Evolutionary conservation across 805 yeast species (phyloP).

Genomic region (Sugiyamaella qingdaonensis): DNA sequence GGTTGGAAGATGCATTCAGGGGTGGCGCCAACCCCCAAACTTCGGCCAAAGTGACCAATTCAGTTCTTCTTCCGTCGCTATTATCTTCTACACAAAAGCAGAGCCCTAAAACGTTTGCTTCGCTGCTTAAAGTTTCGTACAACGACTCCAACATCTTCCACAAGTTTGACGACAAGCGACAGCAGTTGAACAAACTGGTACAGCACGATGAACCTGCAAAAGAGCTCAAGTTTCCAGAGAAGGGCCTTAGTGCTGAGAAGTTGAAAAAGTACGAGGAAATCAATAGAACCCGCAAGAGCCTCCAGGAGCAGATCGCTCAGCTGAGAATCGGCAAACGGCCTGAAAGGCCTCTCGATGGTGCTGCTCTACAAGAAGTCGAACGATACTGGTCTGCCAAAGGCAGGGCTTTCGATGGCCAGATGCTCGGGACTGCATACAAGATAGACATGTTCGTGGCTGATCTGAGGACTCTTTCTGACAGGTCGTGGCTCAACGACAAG

Average conservation of each 20-base stretch:
- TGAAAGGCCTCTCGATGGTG: constrained; percentile 11
- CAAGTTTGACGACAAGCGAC: constrained; percentile 5
- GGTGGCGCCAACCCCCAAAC: neutral
- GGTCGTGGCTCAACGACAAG: constrained; percentile 86
- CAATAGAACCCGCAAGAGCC: constrained; percentile 7
- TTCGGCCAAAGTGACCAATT: no score
- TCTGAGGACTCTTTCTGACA: constrained; percentile 61
- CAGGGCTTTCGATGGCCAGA: neutral
- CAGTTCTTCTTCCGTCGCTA: neutral
- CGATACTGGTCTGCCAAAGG: constrained; percentile 7
- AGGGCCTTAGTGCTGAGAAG: constrained; percentile 4
- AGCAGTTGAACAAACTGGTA: neutral
- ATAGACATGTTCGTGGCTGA: constrained; percentile 67
- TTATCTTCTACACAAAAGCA: neutral
- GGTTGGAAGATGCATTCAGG: neutral
- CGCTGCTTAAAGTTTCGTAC: constrained; percentile 4
- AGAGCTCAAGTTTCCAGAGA: constrained; percentile 2
- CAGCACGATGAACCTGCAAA: neutral
- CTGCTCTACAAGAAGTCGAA: constrained; percentile 12
- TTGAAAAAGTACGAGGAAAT: constrained; percentile 11
- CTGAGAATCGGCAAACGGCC: constrained; percentile 8
- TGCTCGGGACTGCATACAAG: constrained; percentile 19
- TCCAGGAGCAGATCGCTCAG: constrained; percentile 16
- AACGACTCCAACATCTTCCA: neutral
- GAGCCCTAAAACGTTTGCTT: constrained; percentile 1